Base-by-base conservation (phyloP, 2,329 filamentous ascomycete genomes). In the Neopestalotiopsis sp. region DNA sequence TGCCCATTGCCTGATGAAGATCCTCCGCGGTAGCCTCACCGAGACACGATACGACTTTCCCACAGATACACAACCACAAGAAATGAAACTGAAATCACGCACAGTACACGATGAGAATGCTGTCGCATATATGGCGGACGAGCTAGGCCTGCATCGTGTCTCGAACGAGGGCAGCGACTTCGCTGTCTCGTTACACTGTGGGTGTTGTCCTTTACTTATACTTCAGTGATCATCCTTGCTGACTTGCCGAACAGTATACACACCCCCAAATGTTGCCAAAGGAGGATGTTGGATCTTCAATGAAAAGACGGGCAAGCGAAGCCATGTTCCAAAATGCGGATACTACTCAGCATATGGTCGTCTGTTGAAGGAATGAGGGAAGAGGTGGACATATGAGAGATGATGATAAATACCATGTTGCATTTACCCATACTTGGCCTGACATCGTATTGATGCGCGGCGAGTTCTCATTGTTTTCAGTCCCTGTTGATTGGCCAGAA, bases 1-100 rank as follows among this genome's bases (percentile, higher is more conserved):
- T 71, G 93, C 94, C 53, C 95, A 97, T 79, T 98, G 95, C 81
- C 85, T 97, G 74, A 97, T 97, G 94, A 97, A 92, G 85, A 90
- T 95, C 73, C 87, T 97, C 71, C 90, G 90, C 74, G 95, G 95
- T 61, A 87, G 85, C 71, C 84, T 97, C 70, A 92, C 90, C 74
- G 95, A 98, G 83, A 95, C 93, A 20, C 88, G 93, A 70, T 97
- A 94, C 80, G 87, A 87, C 65, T 94, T 92, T 82, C 94, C 94
- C 0, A 78, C 84, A 63, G 78, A 79, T 28, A 79, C 81, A 63
- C 81, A 85, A 63, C 82, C 86, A 63, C 83, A 84, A 5, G 89
- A 90, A 3, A 90, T 92, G 80, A 78, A 84, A 70, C 80, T 92
- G 68, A 91, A 90, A 72, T 90, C 89, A 59, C 88, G 93, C 76